These are phyloP conservation scores for Candida xiaguanensis DNA, from an alignment of 805 yeast species.

Conservation along the genomic window DNA sequence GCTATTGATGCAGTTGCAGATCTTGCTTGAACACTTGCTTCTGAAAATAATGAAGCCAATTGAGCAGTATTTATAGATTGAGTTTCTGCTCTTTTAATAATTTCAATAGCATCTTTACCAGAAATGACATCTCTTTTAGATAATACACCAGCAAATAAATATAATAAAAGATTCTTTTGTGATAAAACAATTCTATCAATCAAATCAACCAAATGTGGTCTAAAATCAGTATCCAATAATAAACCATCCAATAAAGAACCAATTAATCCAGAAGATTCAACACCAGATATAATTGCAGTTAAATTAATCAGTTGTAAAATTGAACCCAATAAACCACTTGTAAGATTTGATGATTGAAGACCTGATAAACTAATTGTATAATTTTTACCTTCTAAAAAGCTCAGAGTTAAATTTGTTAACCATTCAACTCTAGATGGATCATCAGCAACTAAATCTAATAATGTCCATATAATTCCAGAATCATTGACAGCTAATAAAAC, in stretches of 20 bases:
- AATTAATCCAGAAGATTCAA: constrained; percentile 33
- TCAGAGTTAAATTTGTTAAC: constrained; percentile 31
- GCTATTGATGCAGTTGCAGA: background rate
- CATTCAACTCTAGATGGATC: constrained; percentile 22
- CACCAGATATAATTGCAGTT: constrained; percentile 20
- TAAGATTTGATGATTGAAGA: background rate
- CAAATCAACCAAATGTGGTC: constrained; percentile 30
- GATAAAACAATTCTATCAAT: constrained; percentile 27
- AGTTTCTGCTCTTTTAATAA: constrained; percentile 11
- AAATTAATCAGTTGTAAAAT: constrained; percentile 14
- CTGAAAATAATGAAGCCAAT: constrained; percentile 24
- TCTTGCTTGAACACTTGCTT: constrained; percentile 16
- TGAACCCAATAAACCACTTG: constrained; percentile 7
- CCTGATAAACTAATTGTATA: constrained; percentile 5
- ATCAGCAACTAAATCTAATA: constrained; percentile 33
- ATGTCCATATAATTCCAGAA: constrained; percentile 30
- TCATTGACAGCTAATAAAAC: constrained; percentile 24
- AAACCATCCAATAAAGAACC: constrained; percentile 33
- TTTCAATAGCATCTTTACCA: constrained; percentile 2
- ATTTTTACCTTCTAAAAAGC: constrained; percentile 12
- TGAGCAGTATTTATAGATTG: constrained; percentile 15
- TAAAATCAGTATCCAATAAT: constrained; percentile 28
- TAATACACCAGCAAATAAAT: constrained; percentile 20
- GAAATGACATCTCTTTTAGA: constrained; percentile 15
- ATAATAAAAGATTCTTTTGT: constrained; percentile 24